A percentile compares a stretch with the other conserved stretches of the same genome.
These are phyloP conservation scores for Coemansia pectinata DNA, from an alignment of 192 early-diverging fungal genomes.

Conservation along the genomic window DNA sequence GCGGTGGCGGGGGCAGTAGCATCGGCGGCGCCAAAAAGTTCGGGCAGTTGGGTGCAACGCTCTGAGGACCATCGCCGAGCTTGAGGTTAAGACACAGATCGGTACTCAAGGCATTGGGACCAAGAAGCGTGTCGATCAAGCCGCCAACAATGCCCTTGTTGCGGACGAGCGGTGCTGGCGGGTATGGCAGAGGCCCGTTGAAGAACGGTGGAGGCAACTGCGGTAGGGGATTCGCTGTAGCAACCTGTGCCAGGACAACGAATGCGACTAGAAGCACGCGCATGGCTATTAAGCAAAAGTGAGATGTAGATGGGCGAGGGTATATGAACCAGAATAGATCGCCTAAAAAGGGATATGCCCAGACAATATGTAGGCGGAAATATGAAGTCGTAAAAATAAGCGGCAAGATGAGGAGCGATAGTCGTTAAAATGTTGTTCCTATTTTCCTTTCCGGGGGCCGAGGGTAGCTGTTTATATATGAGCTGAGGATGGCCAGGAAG, in stretches of 20 bases:
- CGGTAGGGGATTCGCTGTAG: constrained; percentile 28
- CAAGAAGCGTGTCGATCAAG: constrained; percentile 40
- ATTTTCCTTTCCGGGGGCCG: not conserved
- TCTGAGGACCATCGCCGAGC: constrained; percentile 54
- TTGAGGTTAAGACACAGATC: constrained; percentile 50
- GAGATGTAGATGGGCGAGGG: not conserved
- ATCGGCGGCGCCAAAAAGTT: constrained; percentile 47
- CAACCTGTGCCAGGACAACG: constrained; percentile 44
- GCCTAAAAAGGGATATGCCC: not conserved
- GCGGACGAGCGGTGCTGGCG: constrained; percentile 33
- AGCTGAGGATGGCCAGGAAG: not conserved
- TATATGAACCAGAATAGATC: not conserved
- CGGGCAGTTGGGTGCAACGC: constrained; percentile 46
- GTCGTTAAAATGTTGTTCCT: constrained; percentile 10
- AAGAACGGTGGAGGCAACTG: constrained; percentile 15
- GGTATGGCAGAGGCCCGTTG: constrained; percentile 22
- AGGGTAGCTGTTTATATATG: not conserved
- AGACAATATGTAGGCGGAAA: not conserved
- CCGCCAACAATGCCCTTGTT: constrained; percentile 51
- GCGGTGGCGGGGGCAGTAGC: constrained; percentile 30
- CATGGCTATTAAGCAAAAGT: constrained; percentile 16
- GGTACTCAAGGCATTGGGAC: constrained; percentile 38
- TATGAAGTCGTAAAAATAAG: constrained; percentile 4
- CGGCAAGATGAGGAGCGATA: not conserved
- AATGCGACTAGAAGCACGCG: constrained; percentile 50